These are phyloP conservation scores for Trametes cubensis DNA, from an alignment of 768 basidiomycete species.

Conservation along the genomic window DNA sequence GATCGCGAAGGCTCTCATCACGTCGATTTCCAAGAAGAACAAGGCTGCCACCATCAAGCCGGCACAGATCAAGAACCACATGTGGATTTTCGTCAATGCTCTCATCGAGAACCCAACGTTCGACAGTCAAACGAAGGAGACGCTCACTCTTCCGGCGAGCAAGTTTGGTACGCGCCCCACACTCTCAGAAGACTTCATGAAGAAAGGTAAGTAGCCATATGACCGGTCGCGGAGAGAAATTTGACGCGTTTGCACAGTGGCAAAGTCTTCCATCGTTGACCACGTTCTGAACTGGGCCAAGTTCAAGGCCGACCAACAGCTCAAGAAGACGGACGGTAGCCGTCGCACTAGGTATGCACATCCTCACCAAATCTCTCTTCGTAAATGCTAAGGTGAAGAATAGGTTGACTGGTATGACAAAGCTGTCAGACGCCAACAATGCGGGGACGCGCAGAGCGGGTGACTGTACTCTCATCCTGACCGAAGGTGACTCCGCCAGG, in stretches of 20 bases:
- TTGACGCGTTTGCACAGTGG: conserved; percentile 49
- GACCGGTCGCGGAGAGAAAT: not conserved
- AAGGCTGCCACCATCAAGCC: conserved; percentile 94
- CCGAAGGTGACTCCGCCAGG: conserved; percentile 99
- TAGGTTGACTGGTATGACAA: conserved; percentile 88
- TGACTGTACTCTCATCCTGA: conserved; percentile 92
- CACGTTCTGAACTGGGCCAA: conserved; percentile 95
- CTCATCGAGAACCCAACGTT: conserved; percentile 97
- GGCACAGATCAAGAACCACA: conserved; percentile 93
- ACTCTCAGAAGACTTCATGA: conserved; percentile 91
- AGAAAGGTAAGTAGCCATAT: conserved; percentile 68
- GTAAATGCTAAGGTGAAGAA: not conserved
- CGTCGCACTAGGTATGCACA: conserved; percentile 70
- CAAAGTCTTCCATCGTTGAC: conserved; percentile 88
- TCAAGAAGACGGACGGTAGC: conserved; percentile 97
- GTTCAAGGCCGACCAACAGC: conserved; percentile 93
- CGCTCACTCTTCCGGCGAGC: conserved; percentile 78
- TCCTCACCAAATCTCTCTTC: not conserved
- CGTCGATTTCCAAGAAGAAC: conserved; percentile 93
- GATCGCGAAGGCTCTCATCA: conserved; percentile 80
- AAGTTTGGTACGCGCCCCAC: conserved; percentile 91
- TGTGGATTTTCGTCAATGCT: conserved; percentile 97
- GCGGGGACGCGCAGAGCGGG: conserved; percentile 83
- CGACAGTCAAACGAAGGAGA: conserved; percentile 99
- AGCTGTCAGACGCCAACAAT: conserved; percentile 96